phyloP scores from a whole-genome alignment of 2,329 filamentous ascomycete species.

The Fusarium miscanthi region DNA sequence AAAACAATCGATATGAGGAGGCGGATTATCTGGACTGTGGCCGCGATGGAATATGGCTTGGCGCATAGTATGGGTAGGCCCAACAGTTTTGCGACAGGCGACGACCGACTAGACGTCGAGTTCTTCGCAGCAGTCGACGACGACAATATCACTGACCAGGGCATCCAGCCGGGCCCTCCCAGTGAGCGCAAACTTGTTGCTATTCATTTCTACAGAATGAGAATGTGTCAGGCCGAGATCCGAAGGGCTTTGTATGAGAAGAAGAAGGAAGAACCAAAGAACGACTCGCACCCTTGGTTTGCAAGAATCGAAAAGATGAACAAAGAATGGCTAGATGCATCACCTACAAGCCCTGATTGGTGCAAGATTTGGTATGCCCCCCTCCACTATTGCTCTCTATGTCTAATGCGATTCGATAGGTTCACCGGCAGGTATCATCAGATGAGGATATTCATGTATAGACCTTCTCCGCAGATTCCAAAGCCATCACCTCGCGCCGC shows the following conservation, averaged over 20 bases:
- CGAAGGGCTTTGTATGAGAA: conserved; percentile 86
- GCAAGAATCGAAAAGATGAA: conserved; percentile 81
- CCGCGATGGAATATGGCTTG: conserved; percentile 88
- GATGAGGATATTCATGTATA: conserved; percentile 87
- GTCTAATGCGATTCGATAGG: conserved; percentile 54
- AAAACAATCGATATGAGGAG: conserved; percentile 90
- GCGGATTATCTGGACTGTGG: conserved; percentile 87
- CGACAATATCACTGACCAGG: conserved; percentile 80
- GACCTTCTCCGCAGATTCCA: conserved; percentile 92
- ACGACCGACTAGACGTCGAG: conserved; percentile 85
- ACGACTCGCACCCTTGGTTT: conserved; percentile 91
- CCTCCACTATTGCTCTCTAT: neutral
- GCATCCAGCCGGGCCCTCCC: conserved; percentile 76
- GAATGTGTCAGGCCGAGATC: conserved; percentile 87
- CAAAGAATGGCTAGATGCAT: conserved; percentile 80
- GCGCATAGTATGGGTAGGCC: conserved; percentile 90
- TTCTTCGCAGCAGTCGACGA: conserved; percentile 89
- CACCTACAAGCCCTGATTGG: conserved; percentile 76
- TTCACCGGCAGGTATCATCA: conserved; percentile 80
- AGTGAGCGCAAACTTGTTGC: conserved; percentile 88
- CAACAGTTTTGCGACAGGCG: conserved; percentile 82
- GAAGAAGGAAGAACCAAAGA: conserved; percentile 79
- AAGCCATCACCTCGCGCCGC: conserved; percentile 85
- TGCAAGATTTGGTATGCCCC: conserved; percentile 80
- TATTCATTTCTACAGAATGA: conserved; percentile 95